A percentile compares a stretch with the other conserved stretches of the same genome.
phyloP scores from a whole-genome alignment of 257 asterid genomes.

The Lavandula angustifolia region DNA sequence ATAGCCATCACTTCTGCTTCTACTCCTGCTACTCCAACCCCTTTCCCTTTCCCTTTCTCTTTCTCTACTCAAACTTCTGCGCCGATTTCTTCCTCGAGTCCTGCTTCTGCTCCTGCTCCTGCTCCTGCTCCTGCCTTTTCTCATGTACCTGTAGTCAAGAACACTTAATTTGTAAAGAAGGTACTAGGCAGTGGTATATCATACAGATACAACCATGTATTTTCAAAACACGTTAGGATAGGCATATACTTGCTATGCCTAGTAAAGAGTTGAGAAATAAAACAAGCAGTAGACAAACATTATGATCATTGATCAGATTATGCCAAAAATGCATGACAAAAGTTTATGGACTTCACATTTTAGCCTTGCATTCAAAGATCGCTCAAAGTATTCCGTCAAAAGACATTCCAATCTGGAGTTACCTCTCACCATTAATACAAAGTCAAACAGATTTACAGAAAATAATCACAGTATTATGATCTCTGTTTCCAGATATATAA shows the following conservation, averaged over 20 bases:
- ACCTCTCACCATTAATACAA: not conserved
- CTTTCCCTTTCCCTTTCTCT: slow-evolving; percentile 35
- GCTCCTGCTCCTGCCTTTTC: slow-evolving; percentile 52
- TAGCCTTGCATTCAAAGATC: not conserved
- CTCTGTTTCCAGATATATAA: slow-evolving; percentile 9
- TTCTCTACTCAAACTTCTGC: slow-evolving; percentile 40
- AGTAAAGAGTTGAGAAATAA: slow-evolving; percentile 2
- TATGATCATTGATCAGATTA: slow-evolving; percentile 9
- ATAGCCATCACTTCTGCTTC: slow-evolving; percentile 44
- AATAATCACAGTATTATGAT: slow-evolving; percentile 11
- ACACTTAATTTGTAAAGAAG: not conserved
- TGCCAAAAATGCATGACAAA: slow-evolving; percentile 1
- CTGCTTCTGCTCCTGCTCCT: slow-evolving; percentile 56
- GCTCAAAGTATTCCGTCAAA: slow-evolving; percentile 4
- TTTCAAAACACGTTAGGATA: not conserved
- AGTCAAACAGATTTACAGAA: not conserved
- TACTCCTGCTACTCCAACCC: slow-evolving; percentile 44
- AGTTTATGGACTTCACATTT: not conserved
- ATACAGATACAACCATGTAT: not conserved
- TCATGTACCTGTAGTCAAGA: slow-evolving; percentile 42
- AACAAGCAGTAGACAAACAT: slow-evolving; percentile 4
- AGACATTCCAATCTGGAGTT: not conserved
- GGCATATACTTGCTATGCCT: not conserved
- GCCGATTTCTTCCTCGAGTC: slow-evolving; percentile 44
- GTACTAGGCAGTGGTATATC: not conserved